Percentiles rank a stretch among this genome's conserved stretches.
Conservation (phyloP, 225 moss, liverwort and hornwort species). For the Polytrichum formosum region DNA sequence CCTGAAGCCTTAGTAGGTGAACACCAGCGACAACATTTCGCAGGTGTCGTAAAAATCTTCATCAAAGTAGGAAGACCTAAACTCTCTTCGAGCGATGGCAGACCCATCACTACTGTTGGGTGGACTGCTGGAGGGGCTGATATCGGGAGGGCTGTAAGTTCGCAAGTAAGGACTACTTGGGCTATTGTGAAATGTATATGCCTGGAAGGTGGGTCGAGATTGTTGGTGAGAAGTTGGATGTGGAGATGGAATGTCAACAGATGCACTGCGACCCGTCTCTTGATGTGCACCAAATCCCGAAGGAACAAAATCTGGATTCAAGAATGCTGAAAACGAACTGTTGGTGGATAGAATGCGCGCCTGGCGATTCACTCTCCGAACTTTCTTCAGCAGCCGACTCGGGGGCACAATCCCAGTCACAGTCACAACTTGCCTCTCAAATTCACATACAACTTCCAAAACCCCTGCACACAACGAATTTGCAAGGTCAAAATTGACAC, state of each 20-base stretch:
- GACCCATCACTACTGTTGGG: slow-evolving; percentile 21
- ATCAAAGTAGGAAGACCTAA: slow-evolving; percentile 21
- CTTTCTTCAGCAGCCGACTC: slow-evolving; percentile 30
- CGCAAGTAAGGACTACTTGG: slow-evolving; percentile 35
- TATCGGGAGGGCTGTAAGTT: slow-evolving; percentile 34
- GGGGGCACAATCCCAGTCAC: slow-evolving; percentile 27
- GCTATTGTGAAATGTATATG: slow-evolving; percentile 37
- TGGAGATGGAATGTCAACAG: slow-evolving; percentile 26
- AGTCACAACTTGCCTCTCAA: slow-evolving; percentile 31
- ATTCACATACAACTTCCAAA: slow-evolving; percentile 32
- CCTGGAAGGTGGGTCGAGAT: slow-evolving; percentile 38
- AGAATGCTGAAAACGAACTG: slow-evolving; percentile 24
- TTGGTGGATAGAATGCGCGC: slow-evolving; percentile 31
- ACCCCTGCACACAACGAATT: slow-evolving; percentile 18
- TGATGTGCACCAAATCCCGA: slow-evolving; percentile 14
- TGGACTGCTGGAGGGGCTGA: slow-evolving; percentile 19
- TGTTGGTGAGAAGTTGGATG: slow-evolving; percentile 17
- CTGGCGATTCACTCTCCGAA: slow-evolving; percentile 36
- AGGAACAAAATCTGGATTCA: slow-evolving; percentile 27
- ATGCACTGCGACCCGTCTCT: slow-evolving; percentile 13
- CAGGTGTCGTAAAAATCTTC: slow-evolving; percentile 13
- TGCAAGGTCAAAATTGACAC: background rate
- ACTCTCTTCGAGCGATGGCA: slow-evolving; percentile 25
- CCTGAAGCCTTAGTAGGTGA: too few species aligned
- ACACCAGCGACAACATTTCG: background rate